Conservation (phyloP, 2,329 filamentous ascomycete genomes). For the Mycosphaerelloides madeirae region DNA sequence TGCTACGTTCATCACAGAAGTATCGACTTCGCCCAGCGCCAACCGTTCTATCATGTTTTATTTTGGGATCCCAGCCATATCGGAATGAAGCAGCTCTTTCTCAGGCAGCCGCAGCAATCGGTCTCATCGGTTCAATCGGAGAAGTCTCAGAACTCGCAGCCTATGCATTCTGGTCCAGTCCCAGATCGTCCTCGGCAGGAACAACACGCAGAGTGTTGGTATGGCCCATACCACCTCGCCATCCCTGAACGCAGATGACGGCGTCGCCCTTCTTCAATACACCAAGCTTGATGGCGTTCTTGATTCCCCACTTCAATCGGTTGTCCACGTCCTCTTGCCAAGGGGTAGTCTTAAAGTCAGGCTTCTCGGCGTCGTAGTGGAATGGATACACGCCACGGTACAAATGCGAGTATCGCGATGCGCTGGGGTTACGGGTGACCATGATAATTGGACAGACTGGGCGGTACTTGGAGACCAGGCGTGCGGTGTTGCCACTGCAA, state of each 20-base stretch:
- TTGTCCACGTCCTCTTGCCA: conserved; percentile 99
- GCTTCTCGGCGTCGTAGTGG: conserved; percentile 87
- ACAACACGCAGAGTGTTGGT: conserved; percentile 69
- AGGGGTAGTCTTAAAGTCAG: conserved; percentile 85
- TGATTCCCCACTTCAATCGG: conserved; percentile 95
- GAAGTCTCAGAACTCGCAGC: not conserved
- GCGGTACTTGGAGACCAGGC: conserved; percentile 95
- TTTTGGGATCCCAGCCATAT: too few species aligned
- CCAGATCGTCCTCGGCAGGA: conserved; percentile 47
- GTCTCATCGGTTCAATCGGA: too few species aligned
- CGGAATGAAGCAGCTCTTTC: too few species aligned
- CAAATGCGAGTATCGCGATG: conserved; percentile 85
- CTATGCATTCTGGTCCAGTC: conserved; percentile 45
- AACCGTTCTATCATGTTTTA: too few species aligned
- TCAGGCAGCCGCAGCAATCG: too few species aligned
- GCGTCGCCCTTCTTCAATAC: conserved; percentile 68
- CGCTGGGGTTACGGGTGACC: conserved; percentile 82
- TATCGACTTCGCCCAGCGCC: too few species aligned
- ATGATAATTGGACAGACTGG: conserved; percentile 99
- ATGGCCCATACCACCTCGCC: conserved; percentile 87
- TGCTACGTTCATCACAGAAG: too few species aligned
- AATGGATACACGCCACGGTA: conserved; percentile 99
- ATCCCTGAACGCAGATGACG: conserved; percentile 81
- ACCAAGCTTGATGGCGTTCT: conserved; percentile 76
- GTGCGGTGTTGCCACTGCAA: conserved; percentile 73